These are phyloP conservation scores for Pseudopithomyces maydicus DNA, from an alignment of 2,329 filamentous ascomycete species.

Conservation along the genomic window DNA sequence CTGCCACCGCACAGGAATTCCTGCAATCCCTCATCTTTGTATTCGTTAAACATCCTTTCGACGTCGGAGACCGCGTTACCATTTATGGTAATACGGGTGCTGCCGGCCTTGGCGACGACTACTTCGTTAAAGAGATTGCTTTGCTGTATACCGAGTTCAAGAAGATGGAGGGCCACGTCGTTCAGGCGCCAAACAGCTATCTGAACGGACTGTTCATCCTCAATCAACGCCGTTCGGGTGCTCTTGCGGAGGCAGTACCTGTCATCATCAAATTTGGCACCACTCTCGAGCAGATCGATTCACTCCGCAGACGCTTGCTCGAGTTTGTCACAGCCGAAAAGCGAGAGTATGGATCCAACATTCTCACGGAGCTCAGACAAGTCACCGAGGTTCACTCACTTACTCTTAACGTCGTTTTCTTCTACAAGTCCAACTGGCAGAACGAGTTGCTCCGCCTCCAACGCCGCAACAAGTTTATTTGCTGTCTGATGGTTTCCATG, in stretches of 20 bases:
- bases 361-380: slow-evolving; percentile 80
- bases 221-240: slow-evolving; percentile 89
- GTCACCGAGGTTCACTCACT: slow-evolving; percentile 84
- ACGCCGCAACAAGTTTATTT: slow-evolving; percentile 92
- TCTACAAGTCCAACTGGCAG: slow-evolving; percentile 97
- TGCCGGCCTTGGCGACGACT: slow-evolving; percentile 82
- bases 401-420: slow-evolving; percentile 91
- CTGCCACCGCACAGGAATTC: slow-evolving; percentile 91
- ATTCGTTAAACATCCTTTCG: slow-evolving; percentile 96
- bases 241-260: slow-evolving; percentile 82
- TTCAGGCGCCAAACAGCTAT: slow-evolving; percentile 93
- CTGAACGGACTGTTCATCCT: slow-evolving; percentile 93
- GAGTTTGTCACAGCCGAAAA: slow-evolving; percentile 86
- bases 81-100: slow-evolving; percentile 89
- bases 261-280: slow-evolving; percentile 90
- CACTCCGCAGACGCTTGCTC: slow-evolving; percentile 77
- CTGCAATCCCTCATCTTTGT: slow-evolving; percentile 93
- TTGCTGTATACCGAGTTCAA: slow-evolving; percentile 96
- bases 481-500: slow-evolving; percentile 86
- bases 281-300: slow-evolving; percentile 79
- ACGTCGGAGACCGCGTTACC: slow-evolving; percentile 90
- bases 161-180: slow-evolving; percentile 96
- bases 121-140: slow-evolving; percentile 93
- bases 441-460: slow-evolving; percentile 90
- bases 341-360: slow-evolving; percentile 84